A percentile compares a stretch with the other conserved stretches of the same genome.
These are phyloP conservation scores for Telopea speciosissima DNA, from an alignment of 177 flowering plant genomes.

Conservation along the genomic window DNA sequence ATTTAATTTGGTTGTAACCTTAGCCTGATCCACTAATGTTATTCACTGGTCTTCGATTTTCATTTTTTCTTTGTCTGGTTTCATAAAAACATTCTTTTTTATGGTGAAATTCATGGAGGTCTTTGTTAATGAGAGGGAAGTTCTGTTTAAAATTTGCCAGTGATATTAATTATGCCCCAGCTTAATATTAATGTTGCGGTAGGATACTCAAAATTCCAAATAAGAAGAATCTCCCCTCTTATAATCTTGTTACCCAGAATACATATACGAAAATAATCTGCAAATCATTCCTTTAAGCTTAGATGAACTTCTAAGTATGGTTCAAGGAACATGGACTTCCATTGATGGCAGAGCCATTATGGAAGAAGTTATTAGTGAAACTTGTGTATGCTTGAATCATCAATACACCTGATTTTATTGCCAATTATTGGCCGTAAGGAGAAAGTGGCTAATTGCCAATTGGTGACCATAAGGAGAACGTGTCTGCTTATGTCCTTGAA, in stretches of 20 bases:
- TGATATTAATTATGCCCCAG: too few species aligned
- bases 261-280: too few species aligned
- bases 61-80: too few species aligned
- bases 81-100: neutral
- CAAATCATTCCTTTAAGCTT: too few species aligned
- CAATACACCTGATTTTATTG: neutral
- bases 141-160: too few species aligned
- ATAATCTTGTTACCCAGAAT: too few species aligned
- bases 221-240: neutral
- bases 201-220: neutral
- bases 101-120: neutral
- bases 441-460: too few species aligned
- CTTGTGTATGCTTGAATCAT: neutral
- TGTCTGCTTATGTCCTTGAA: neutral
- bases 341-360: too few species aligned
- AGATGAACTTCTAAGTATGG: too few species aligned
- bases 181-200: too few species aligned
- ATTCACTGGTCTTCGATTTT: neutral
- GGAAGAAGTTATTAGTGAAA: neutral
- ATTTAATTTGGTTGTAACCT: neutral
- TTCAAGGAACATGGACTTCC: neutral
- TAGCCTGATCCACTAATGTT: neutral
- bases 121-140: neutral
- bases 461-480: too few species aligned
- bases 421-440: neutral